Evolutionary conservation across 768 basidiomycete species (phyloP).

Genomic region (Xerocomus brunneocitrinus): DNA sequence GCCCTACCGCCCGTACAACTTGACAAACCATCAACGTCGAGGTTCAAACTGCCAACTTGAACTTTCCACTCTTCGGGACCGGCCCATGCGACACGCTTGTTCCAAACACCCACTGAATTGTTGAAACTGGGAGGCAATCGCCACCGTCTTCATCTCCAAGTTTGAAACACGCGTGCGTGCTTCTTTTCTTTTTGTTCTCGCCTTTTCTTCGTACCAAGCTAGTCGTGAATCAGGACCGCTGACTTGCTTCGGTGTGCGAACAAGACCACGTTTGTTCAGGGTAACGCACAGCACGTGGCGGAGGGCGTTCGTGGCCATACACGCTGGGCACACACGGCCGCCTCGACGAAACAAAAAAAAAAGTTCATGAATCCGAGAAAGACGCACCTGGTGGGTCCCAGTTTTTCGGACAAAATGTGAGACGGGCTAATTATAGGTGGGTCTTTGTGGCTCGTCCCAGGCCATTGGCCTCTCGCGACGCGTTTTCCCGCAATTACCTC

Average conservation of each 20-base stretch:
- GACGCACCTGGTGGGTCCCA: background rate
- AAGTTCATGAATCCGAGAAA: background rate
- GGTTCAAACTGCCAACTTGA: background rate
- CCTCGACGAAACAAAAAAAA: background rate
- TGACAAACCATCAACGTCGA: background rate
- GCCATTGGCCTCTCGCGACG: too few species aligned
- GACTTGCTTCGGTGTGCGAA: background rate
- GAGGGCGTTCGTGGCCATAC: background rate
- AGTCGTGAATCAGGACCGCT: background rate
- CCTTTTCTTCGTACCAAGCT: background rate
- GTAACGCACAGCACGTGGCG: background rate
- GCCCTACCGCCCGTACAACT: background rate
- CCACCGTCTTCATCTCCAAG: background rate
- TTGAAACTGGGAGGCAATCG: background rate
- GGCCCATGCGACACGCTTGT: background rate
- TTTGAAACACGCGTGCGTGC: conserved; percentile 7
- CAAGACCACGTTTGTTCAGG: background rate
- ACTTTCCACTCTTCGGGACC: background rate
- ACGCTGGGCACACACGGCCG: background rate
- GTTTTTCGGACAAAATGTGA: background rate
- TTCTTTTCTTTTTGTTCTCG: background rate
- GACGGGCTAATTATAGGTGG: background rate
- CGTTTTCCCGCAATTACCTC: background rate
- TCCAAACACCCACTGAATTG: background rate
- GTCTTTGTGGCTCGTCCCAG: too few species aligned